Percentiles rank a stretch among this genome's conserved stretches.
These are phyloP conservation scores for Kazachstania taianensis DNA, from an alignment of 805 yeast genomes.

Conservation along the genomic window DNA sequence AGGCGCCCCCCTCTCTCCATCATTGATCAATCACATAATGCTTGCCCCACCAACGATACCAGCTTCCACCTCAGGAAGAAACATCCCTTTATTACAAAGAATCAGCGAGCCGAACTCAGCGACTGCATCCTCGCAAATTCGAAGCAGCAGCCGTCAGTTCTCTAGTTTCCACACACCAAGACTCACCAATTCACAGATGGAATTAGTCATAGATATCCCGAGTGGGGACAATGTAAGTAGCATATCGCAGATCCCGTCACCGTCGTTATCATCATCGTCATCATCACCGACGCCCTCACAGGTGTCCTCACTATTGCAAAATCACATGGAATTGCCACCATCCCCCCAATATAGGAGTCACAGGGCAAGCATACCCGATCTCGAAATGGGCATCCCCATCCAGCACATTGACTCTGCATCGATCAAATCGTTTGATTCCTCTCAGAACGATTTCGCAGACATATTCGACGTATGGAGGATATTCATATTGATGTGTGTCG, in stretches of 20 bases:
- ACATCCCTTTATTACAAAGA: slow-evolving; percentile 1
- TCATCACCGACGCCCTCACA: not conserved
- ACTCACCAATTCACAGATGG: slow-evolving; percentile 4
- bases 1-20: not conserved
- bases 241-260: no score
- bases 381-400: slow-evolving; percentile 5
- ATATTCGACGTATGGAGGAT: slow-evolving; percentile 16
- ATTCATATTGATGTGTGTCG: slow-evolving; percentile 7
- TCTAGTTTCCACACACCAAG: slow-evolving; percentile 1
- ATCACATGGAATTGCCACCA: slow-evolving; percentile 2
- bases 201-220: slow-evolving; percentile 1
- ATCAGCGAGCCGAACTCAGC: not conserved
- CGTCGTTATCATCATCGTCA: no score
- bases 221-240: no score
- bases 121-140: not conserved
- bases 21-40: not conserved
- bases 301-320: no score
- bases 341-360: slow-evolving; percentile 1
- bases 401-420: slow-evolving; percentile 18
- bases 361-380: no score
- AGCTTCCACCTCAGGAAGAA: not conserved
- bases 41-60: slow-evolving; percentile 1
- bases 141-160: not conserved
- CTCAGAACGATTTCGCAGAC: slow-evolving; percentile 7
- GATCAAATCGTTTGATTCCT: slow-evolving; percentile 11